Evolutionary conservation across 352 stramenopile species (phyloP).

Genomic region (Blastocystis sp.): DNA sequence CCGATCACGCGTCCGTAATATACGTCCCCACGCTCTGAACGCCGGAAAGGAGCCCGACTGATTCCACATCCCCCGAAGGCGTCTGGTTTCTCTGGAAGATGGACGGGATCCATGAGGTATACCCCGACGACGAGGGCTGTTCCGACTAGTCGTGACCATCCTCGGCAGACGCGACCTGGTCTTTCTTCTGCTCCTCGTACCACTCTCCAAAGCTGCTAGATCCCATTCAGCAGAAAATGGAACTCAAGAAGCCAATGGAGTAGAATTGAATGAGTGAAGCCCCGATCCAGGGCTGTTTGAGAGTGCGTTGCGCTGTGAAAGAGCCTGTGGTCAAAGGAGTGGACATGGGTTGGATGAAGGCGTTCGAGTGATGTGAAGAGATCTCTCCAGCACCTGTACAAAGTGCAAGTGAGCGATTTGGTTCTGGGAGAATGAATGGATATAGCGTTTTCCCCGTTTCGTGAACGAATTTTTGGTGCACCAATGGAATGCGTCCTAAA

Average conservation of each 20-base stretch:
- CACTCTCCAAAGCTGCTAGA: conserved; percentile 67
- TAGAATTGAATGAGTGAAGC: too few species aligned
- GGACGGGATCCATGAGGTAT: neutral
- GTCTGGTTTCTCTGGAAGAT: neutral
- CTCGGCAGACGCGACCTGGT: neutral
- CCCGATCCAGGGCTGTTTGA: too few species aligned
- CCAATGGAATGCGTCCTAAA: neutral
- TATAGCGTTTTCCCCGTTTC: too few species aligned
- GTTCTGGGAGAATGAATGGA: too few species aligned
- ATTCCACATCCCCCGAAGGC: conserved; percentile 40
- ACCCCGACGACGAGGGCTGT: neutral
- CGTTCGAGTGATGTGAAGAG: too few species aligned
- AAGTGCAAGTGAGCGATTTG: too few species aligned
- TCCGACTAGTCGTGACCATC: neutral
- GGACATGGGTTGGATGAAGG: too few species aligned
- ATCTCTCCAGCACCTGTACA: too few species aligned
- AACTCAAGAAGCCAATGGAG: too few species aligned
- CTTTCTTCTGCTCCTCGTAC: conserved; percentile 66
- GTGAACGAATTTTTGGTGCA: neutral
- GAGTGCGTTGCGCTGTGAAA: too few species aligned
- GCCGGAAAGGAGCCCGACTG: conserved; percentile 11
- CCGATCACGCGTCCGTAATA: conserved; percentile 10
- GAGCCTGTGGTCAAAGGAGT: too few species aligned
- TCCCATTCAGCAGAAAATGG: conserved; percentile 8
- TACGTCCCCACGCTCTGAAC: conserved; percentile 6